Evolutionary conservation across 805 yeast species (phyloP), one percentile per base, ranked within the genome.

Genomic region (Lipomyces spencermartinsiae): DNA sequence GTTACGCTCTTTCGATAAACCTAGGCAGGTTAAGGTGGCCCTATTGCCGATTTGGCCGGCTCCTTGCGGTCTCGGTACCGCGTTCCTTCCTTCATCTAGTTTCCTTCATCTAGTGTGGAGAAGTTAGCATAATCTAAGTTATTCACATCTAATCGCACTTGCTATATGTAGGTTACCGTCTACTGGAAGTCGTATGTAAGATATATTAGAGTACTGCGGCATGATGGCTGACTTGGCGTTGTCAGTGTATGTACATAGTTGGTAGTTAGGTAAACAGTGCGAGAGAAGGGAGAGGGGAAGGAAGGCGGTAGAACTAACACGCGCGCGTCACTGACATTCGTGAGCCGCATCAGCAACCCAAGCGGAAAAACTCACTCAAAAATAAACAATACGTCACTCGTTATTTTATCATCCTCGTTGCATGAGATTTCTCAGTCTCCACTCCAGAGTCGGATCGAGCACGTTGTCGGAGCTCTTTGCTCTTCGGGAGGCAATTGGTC

Each of bases 161-260:
- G 49, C 1, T 3, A 39, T 39, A 39, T 39, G 49, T 39, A 2
- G 4, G 1, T 39, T 39, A 39, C 49, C 49, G 4, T 39, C 49
- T 39, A 39, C 49, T 39, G 49, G 49, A 39, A 39, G 49, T 3
- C 49, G 49, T 39, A 39, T 39, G 49, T 39, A 39, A 39, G 49
- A 39, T 39, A 39, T 39, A 39, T 39, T 39, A 2, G 49, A 39
- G 49, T 39, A 2, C 49, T 3, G 2, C 1, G 49, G 2, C 49
- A 39, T 39, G 49, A 39, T 39, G 49, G 16, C 49, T 39, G 49
- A 39, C 3, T 39, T 39, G 12, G 49, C 12, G 49, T 2, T 39
- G 49, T 39, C 3, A 2, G 49, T 39, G 49, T 2, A 39, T n/a
- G 49, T 39, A n/a, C n/a, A n/a, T 39, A 2, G 12, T 39, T 39